These are phyloP conservation scores for Pleurostoma richardsiae DNA, from an alignment of 2,329 filamentous ascomycete species.

Conservation along the genomic window DNA sequence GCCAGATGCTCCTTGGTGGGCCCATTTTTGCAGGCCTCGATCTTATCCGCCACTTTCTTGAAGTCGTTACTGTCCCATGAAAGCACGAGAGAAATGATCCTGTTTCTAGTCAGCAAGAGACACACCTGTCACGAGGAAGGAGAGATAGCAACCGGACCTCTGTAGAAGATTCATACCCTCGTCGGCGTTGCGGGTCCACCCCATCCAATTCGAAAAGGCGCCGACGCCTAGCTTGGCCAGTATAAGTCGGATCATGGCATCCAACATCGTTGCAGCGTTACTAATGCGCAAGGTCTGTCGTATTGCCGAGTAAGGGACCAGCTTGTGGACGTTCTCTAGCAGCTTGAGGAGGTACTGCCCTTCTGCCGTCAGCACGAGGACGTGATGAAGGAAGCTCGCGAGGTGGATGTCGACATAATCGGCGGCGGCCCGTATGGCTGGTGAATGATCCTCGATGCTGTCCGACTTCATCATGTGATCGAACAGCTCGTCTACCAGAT, in stretches of 20 bases:
- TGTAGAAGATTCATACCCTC: conserved; percentile 81
- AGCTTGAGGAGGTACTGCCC: conserved; percentile 70
- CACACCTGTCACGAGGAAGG: neutral
- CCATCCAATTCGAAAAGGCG: conserved; percentile 74
- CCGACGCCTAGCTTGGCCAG: conserved; percentile 74
- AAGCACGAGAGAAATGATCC: conserved; percentile 69
- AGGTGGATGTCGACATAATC: conserved; percentile 66
- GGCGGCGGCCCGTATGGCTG: conserved; percentile 56
- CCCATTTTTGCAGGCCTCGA: conserved; percentile 56
- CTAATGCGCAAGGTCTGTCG: conserved; percentile 70
- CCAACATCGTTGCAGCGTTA: conserved; percentile 79
- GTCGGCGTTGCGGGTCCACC: conserved; percentile 63
- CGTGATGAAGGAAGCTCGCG: conserved; percentile 69
- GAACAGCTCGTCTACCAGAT: conserved; percentile 61
- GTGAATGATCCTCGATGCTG: conserved; percentile 59
- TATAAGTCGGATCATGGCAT: conserved; percentile 65
- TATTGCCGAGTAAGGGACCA: conserved; percentile 68
- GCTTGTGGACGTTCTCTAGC: conserved; percentile 62
- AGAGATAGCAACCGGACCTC: conserved; percentile 23
- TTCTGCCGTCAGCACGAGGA: conserved; percentile 68
- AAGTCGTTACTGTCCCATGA: conserved; percentile 70
- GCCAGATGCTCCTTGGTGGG: conserved; percentile 57
- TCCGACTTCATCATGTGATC: conserved; percentile 54
- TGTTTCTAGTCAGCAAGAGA: conserved; percentile 20
- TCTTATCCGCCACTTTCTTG: conserved; percentile 56